phyloP scores from a whole-genome alignment of 2,329 filamentous ascomycete species.

The Fusarium duplospermum region DNA sequence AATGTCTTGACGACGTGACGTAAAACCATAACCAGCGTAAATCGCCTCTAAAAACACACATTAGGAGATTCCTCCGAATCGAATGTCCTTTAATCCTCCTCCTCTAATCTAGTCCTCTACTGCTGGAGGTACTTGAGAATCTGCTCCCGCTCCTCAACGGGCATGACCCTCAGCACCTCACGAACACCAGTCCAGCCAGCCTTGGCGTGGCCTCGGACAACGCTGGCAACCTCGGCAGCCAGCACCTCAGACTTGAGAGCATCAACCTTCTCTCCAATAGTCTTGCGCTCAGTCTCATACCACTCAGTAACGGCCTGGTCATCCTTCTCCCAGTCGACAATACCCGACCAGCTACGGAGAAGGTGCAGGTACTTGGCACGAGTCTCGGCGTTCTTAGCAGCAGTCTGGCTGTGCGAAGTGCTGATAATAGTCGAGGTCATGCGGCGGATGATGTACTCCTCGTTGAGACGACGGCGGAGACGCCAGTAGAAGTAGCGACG shows the following conservation, averaged over 20 bases:
- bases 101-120: constrained; percentile 40
- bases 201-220: constrained; percentile 64
- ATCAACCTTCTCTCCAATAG: constrained; percentile 86
- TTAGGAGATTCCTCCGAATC: constrained; percentile 16
- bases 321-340: constrained; percentile 80
- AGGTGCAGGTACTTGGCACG: constrained; percentile 78
- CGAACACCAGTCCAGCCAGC: constrained; percentile 87
- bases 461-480: constrained; percentile 93
- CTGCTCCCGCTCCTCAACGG: constrained; percentile 87
- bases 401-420: constrained; percentile 45
- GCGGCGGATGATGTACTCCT: constrained; percentile 96
- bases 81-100: constrained; percentile 1
- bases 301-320: constrained; percentile 89
- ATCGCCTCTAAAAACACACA: constrained; percentile 34
- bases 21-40: constrained; percentile 36
- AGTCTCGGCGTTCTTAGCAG: constrained; percentile 59
- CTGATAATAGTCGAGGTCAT: constrained; percentile 67
- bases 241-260: constrained; percentile 80
- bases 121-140: constrained; percentile 72
- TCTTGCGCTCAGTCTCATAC: constrained; percentile 95
- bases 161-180: constrained; percentile 86
- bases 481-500: constrained; percentile 99
- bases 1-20: constrained; percentile 32
- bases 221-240: constrained; percentile 57
- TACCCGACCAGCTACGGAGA: constrained; percentile 84